phyloP scores from a whole-genome alignment of 495 filamentous ascomycete species.

The Podospora didyma region DNA sequence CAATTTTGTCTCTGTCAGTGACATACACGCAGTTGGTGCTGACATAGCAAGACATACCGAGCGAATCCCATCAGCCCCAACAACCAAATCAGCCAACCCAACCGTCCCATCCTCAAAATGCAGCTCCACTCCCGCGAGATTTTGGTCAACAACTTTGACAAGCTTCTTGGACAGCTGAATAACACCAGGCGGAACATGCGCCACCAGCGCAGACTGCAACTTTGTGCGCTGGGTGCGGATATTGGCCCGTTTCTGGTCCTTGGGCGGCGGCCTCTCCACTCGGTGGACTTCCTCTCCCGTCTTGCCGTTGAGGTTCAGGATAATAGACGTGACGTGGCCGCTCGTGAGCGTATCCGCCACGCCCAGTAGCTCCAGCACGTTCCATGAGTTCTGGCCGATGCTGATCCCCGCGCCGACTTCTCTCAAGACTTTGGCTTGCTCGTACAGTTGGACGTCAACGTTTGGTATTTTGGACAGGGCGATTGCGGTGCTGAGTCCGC shows the following conservation, averaged over 20 bases:
- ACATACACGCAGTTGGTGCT: conserved; percentile 13
- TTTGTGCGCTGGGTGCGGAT: not conserved
- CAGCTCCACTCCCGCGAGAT: conserved; percentile 20
- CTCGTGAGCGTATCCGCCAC: conserved; percentile 32
- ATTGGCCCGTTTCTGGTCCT: not conserved
- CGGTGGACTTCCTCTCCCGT: conserved; percentile 19
- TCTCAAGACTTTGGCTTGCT: conserved; percentile 41
- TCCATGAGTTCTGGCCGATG: conserved; percentile 39
- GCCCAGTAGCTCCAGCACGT: conserved; percentile 43
- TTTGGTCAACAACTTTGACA: conserved; percentile 24
- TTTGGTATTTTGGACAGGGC: conserved; percentile 43
- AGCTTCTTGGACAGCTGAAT: conserved; percentile 41
- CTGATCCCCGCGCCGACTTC: conserved; percentile 50
- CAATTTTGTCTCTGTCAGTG: conserved; percentile 30
- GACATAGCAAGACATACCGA: too few species aligned
- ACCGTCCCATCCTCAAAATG: conserved; percentile 36
- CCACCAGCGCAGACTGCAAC: conserved; percentile 26
- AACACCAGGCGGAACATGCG: conserved; percentile 31
- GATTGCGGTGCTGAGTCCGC: conserved; percentile 47
- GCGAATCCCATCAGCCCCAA: conserved; percentile 51
- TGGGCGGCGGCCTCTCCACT: not conserved
- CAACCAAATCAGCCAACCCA: conserved; percentile 41
- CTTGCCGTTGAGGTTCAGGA: conserved; percentile 19
- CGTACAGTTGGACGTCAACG: conserved; percentile 43
- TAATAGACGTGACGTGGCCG: conserved; percentile 13